Conservation (phyloP, 306 rosid species). For the Senna tora region DNA sequence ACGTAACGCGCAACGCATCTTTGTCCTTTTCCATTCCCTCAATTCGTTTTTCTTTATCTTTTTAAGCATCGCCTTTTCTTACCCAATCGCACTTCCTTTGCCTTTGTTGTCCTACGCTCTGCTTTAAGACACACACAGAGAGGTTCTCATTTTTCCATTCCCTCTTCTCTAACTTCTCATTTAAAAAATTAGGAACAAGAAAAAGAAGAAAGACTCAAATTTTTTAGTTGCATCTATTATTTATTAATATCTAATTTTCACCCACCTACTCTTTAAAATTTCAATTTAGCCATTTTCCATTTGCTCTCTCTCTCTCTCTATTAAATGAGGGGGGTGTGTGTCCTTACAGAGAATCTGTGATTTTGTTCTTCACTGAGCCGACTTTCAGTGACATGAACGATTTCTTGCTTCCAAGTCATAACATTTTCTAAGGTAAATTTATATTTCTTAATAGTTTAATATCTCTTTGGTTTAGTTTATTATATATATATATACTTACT, state of each 20-base stretch:
- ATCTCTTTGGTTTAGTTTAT: background rate
- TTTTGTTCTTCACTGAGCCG: background rate
- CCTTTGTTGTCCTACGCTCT: no score
- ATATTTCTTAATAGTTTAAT: background rate
- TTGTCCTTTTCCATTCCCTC: no score
- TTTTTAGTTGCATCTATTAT: background rate
- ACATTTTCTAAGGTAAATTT: background rate
- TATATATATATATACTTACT: background rate
- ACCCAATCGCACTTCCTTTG: no score
- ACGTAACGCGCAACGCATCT: no score
- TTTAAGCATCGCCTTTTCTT: no score
- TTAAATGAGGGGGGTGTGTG: background rate
- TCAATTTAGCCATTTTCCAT: background rate
- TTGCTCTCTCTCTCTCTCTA: background rate
- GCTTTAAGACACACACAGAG: no score
- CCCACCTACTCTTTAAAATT: no score
- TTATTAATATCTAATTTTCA: background rate
- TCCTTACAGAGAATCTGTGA: background rate
- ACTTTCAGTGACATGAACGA: background rate
- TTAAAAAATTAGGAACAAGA: no score
- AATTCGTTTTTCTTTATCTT: no score
- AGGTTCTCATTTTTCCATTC: no score
- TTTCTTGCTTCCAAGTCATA: slow-evolving; percentile 8
- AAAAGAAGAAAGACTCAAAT: no score
- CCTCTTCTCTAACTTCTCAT: no score